Conservation (phyloP, 768 basidiomycete genomes). For the Lactarius quietus region DNA sequence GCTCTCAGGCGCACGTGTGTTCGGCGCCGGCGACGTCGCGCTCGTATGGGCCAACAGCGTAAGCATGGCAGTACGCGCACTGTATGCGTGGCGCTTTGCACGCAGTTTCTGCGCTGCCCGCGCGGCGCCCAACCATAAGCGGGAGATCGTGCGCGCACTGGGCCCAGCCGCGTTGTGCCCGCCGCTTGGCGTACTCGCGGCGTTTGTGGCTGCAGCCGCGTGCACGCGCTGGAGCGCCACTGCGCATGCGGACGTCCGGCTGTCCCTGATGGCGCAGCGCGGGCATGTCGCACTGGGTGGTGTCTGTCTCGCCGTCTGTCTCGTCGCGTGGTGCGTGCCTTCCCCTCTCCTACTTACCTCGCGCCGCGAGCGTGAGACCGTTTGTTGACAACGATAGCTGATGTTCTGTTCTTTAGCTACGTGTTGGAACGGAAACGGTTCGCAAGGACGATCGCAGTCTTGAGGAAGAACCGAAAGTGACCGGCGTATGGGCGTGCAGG, state of each 20-base stretch:
- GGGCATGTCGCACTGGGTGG: conserved; percentile 32
- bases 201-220: conserved; percentile 29
- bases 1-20: conserved; percentile 40
- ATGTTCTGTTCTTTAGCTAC: background rate
- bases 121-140: background rate
- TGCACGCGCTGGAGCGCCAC: conserved; percentile 30
- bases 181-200: conserved; percentile 28
- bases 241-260: conserved; percentile 19
- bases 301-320: conserved; percentile 22
- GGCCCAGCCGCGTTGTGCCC: conserved; percentile 26
- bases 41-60: conserved; percentile 75
- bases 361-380: background rate
- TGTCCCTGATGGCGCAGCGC: conserved; percentile 29
- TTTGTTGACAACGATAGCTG: background rate
- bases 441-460: background rate
- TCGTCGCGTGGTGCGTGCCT: background rate
- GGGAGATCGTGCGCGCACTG: background rate
- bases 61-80: conserved; percentile 60
- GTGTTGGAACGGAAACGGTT: background rate
- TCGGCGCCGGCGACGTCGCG: conserved; percentile 58
- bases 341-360: background rate
- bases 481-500: background rate
- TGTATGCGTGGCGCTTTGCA: conserved; percentile 54
- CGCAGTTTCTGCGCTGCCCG: conserved; percentile 42
- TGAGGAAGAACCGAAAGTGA: background rate